phyloP scores from a whole-genome alignment of 495 filamentous ascomycete genomes.

The Aspergillus sparsus region DNA sequence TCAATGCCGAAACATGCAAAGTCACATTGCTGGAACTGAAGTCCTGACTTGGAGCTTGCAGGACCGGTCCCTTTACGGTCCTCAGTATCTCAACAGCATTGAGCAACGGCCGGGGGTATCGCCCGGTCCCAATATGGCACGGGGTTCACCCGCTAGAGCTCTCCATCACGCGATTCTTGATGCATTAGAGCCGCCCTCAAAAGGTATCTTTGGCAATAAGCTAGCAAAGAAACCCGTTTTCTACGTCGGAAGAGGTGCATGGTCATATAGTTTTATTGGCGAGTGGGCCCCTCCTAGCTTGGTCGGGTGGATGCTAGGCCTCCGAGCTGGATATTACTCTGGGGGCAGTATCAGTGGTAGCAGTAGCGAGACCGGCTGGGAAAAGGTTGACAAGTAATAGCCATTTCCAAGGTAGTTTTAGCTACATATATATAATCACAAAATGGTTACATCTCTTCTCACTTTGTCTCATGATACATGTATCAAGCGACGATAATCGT shows the following conservation, averaged over 20 bases:
- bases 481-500: too few species aligned
- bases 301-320: slow-evolving; percentile 88
- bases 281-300: slow-evolving; percentile 75
- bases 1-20: slow-evolving; percentile 41
- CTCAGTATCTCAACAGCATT: slow-evolving; percentile 46
- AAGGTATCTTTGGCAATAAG: slow-evolving; percentile 42
- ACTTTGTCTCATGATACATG: neutral
- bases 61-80: slow-evolving; percentile 45
- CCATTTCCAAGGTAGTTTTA: neutral
- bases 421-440: neutral
- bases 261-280: slow-evolving; percentile 83
- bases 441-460: slow-evolving; percentile 16
- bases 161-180: slow-evolving; percentile 88
- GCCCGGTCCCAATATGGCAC: slow-evolving; percentile 44
- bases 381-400: slow-evolving; percentile 28
- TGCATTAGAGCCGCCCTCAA: slow-evolving; percentile 58
- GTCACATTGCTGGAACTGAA: slow-evolving; percentile 56
- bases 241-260: slow-evolving; percentile 77
- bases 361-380: slow-evolving; percentile 44
- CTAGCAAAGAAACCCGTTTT: slow-evolving; percentile 51
- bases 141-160: slow-evolving; percentile 69
- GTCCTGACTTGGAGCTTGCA: slow-evolving; percentile 65
- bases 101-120: slow-evolving; percentile 47
- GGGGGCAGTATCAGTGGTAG: slow-evolving; percentile 34
- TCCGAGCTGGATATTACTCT: slow-evolving; percentile 45